phyloP scores from a whole-genome alignment of 2,329 filamentous ascomycete genomes.

The Penicillium sclerotiorum region DNA sequence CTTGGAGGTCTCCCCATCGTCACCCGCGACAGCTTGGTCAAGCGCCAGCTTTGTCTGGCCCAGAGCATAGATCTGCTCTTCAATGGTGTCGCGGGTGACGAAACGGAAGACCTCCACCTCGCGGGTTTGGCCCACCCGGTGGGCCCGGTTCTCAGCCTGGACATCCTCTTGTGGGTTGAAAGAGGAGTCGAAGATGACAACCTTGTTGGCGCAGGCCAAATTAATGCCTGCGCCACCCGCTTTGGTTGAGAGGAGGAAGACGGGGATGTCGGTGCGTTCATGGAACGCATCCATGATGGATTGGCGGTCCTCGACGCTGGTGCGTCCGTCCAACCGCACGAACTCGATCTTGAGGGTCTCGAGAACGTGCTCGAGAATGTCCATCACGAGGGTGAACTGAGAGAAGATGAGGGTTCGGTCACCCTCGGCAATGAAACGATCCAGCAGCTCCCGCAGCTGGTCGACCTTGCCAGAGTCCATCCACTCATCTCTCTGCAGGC shows the following conservation, averaged over 20 bases:
- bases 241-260: constrained; percentile 90
- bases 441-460: constrained; percentile 74
- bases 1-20: constrained; percentile 54
- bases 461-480: constrained; percentile 83
- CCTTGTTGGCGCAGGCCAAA: constrained; percentile 91
- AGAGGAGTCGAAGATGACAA: constrained; percentile 94
- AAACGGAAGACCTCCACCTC: constrained; percentile 89
- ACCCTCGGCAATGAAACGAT: constrained; percentile 73
- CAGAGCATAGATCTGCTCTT: constrained; percentile 89
- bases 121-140: constrained; percentile 87
- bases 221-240: constrained; percentile 98
- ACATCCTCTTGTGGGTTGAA: constrained; percentile 98
- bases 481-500: constrained; percentile 64
- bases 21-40: constrained; percentile 71
- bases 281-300: constrained; percentile 87
- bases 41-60: constrained; percentile 92
- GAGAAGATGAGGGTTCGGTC: constrained; percentile 90
- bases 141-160: constrained; percentile 96
- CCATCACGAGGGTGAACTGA: constrained; percentile 88
- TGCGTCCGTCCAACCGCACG: constrained; percentile 83
- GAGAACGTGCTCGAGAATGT: constrained; percentile 84
- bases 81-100: constrained; percentile 78
- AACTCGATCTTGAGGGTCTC: constrained; percentile 72
- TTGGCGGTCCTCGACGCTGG: constrained; percentile 80
- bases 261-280: constrained; percentile 72